Conservation (phyloP, 805 yeast species). For the Blastobotrys parvus region DNA sequence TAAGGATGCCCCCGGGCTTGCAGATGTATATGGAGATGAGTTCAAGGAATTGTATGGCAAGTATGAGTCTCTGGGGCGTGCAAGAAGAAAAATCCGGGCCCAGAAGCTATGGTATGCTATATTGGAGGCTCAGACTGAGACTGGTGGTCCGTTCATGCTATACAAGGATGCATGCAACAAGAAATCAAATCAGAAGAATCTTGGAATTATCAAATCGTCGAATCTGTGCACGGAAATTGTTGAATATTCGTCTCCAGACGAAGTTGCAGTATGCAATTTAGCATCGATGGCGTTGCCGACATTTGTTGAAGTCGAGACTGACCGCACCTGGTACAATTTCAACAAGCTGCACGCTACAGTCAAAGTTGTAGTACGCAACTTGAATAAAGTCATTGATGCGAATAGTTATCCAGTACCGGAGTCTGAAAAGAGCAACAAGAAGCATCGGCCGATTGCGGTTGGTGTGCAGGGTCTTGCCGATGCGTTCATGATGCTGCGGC, state of each 20-base stretch:
- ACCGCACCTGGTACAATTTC: slow-evolving; percentile 51
- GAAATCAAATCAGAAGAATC: slow-evolving; percentile 79
- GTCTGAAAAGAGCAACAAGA: slow-evolving; percentile 60
- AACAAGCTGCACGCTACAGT: slow-evolving; percentile 59
- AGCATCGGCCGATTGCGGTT: slow-evolving; percentile 81
- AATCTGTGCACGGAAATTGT: slow-evolving; percentile 88
- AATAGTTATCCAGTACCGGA: slow-evolving; percentile 71
- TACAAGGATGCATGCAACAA: slow-evolving; percentile 87
- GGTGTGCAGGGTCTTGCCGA: slow-evolving; percentile 97
- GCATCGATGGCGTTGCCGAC: slow-evolving; percentile 87
- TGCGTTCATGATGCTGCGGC: slow-evolving; percentile 58
- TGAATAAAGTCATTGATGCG: slow-evolving; percentile 74
- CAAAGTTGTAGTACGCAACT: slow-evolving; percentile 65
- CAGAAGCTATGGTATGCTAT: slow-evolving; percentile 83
- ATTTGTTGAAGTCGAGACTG: slow-evolving; percentile 44
- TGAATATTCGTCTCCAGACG: slow-evolving; percentile 78
- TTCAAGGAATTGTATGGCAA: slow-evolving; percentile 57
- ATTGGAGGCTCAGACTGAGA: slow-evolving; percentile 82
- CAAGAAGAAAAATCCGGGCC: slow-evolving; percentile 55
- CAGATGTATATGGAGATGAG: slow-evolving; percentile 72
- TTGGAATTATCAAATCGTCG: slow-evolving; percentile 86
- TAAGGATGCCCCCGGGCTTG: slow-evolving; percentile 71
- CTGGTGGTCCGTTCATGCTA: slow-evolving; percentile 91
- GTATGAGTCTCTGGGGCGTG: slow-evolving; percentile 63
- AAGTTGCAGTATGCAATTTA: slow-evolving; percentile 88